These are phyloP conservation scores for Aotearoamyces nothofagi DNA, from an alignment of 2,329 filamentous ascomycete species.

Conservation along the genomic window DNA sequence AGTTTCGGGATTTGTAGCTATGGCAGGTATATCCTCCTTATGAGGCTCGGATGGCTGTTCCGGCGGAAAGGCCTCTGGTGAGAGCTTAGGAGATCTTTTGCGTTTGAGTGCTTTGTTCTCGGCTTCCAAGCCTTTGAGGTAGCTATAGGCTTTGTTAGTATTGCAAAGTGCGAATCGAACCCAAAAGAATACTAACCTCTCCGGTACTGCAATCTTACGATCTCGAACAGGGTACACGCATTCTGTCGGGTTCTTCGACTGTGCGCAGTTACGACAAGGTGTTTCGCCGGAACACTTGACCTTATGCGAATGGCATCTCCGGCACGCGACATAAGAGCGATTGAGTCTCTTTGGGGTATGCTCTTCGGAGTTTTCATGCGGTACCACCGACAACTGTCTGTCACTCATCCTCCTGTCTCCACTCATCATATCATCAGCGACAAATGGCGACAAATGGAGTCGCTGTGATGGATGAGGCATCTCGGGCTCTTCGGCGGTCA, in stretches of 20 bases:
- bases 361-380: no score
- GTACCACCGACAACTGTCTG: no score
- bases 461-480: no score
- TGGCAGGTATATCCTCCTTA: conserved; percentile 5
- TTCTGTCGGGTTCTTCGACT: conserved; percentile 21
- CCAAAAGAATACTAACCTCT: conserved; percentile 10
- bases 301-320: conserved; percentile 28
- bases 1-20: conserved; percentile 6
- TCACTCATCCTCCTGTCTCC: no score
- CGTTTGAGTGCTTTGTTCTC: conserved; percentile 4
- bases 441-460: no score
- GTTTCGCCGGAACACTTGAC: conserved; percentile 29
- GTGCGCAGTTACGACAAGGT: conserved; percentile 25
- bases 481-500: no score
- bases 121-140: conserved; percentile 19
- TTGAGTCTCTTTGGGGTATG: no score
- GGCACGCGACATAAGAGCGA: conserved; percentile 18
- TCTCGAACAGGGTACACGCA: conserved; percentile 26
- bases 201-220: conserved; percentile 23
- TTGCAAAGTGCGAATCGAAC: neutral
- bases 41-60: conserved; percentile 4
- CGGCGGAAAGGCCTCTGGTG: neutral
- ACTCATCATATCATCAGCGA: no score
- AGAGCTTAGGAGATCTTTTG: conserved; percentile 1
- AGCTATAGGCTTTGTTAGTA: conserved; percentile 11